Evolutionary conservation across 2,329 filamentous ascomycete genomes (phyloP).

Genomic region (Pyrenophora tritici-repentis): DNA sequence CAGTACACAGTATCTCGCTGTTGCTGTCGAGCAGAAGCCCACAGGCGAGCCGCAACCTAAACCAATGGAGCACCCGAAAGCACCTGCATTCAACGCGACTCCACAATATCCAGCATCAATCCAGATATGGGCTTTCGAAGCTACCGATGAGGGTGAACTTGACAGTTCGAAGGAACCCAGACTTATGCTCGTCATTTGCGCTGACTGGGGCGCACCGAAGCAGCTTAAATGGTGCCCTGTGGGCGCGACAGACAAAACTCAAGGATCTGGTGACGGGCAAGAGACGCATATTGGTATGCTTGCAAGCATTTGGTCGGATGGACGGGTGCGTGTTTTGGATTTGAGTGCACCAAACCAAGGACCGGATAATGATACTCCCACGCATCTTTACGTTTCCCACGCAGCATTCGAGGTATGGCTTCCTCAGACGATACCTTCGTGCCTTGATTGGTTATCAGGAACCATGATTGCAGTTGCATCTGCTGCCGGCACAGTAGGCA

Average conservation of each 20-base stretch:
- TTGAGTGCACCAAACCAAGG: constrained; percentile 38
- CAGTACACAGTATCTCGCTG: constrained; percentile 61
- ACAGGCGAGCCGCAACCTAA: constrained; percentile 24
- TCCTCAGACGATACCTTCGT: constrained; percentile 60
- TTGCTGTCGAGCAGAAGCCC: constrained; percentile 47
- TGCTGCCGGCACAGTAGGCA: constrained; percentile 60
- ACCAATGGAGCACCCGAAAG: constrained; percentile 38
- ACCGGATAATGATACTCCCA: constrained; percentile 9
- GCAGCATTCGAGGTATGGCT: constrained; percentile 58
- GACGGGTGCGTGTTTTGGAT: constrained; percentile 59
- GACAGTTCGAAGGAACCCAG: constrained; percentile 52
- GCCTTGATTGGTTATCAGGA: constrained; percentile 61
- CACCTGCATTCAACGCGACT: constrained; percentile 58
- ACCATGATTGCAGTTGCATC: constrained; percentile 60
- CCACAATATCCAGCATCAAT: constrained; percentile 56
- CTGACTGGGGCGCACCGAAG: constrained; percentile 61
- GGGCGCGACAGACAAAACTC: constrained; percentile 25
- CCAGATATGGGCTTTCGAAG: constrained; percentile 64
- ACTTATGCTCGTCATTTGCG: constrained; percentile 59
- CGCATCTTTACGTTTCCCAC: constrained; percentile 50
- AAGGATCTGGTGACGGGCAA: constrained; percentile 38
- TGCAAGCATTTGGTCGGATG: constrained; percentile 64
- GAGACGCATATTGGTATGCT: constrained; percentile 56
- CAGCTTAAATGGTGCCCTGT: constrained; percentile 63
- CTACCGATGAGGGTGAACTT: constrained; percentile 47